Conservation (phyloP, 208 protist genomes). For the Trypanosoma melophagium region DNA sequence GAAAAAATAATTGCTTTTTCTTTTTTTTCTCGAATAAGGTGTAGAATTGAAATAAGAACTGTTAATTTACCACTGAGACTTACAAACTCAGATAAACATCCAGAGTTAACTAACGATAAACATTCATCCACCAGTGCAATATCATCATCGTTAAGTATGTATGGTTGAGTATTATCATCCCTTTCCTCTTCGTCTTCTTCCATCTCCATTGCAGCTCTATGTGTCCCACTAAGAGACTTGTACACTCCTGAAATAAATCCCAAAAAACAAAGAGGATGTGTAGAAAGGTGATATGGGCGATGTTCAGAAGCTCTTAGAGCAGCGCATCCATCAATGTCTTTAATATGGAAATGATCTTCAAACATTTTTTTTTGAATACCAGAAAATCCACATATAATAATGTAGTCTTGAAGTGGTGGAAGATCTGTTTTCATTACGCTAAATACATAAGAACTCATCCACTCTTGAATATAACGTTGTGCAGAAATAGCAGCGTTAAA, state of each 20-base stretch:
- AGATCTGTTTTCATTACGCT: slow-evolving; percentile 78
- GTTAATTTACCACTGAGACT: slow-evolving; percentile 76
- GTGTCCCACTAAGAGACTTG: slow-evolving; percentile 39
- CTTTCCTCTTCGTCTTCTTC: slow-evolving; percentile 23
- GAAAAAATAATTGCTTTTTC: slow-evolving; percentile 90
- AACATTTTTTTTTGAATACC: slow-evolving; percentile 41
- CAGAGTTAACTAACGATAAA: slow-evolving; percentile 43
- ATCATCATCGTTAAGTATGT: slow-evolving; percentile 37
- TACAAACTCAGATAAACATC: slow-evolving; percentile 51
- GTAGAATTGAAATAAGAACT: slow-evolving; percentile 63
- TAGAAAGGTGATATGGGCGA: slow-evolving; percentile 70
- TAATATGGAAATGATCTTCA: slow-evolving; percentile 23
- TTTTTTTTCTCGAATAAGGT: slow-evolving; percentile 33
- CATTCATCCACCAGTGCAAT: slow-evolving; percentile 39
- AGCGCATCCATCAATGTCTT: slow-evolving; percentile 1
- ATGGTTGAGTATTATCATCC: slow-evolving; percentile 17
- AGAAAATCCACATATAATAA: slow-evolving; percentile 76
- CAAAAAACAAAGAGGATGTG: slow-evolving; percentile 84
- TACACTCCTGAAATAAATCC: slow-evolving; percentile 61
- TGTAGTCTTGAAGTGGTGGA: slow-evolving; percentile 82
- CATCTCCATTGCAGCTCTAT: slow-evolving; percentile 4
- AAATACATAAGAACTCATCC: slow-evolving; percentile 87
- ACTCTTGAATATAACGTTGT: slow-evolving; percentile 79
- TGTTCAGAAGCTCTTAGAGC: slow-evolving; percentile 59
- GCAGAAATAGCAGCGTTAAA: slow-evolving; percentile 54